Evolutionary conservation across 108 stramenopile species (phyloP), one percentile per base, ranked within the genome.

Genomic region (Licmophora abbreviata): DNA sequence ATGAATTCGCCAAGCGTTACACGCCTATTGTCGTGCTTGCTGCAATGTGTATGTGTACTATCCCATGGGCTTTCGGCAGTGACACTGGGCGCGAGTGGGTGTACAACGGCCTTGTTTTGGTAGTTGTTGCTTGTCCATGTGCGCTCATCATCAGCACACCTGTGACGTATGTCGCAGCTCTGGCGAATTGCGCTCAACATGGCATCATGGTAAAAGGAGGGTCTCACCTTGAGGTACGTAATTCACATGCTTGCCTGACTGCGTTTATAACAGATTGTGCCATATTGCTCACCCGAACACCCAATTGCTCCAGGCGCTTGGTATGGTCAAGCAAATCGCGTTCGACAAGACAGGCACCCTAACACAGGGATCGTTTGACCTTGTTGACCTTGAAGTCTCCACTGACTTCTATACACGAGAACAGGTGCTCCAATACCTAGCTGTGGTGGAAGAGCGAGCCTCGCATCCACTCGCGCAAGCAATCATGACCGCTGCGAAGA

Each of bases 261-360:
- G n/a, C n/a, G n/a, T n/a, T n/a, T n/a, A n/a, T n/a, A n/a, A n/a
- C n/a, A n/a, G n/a, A n/a, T n/a, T n/a, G n/a, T n/a, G n/a, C n/a
- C n/a, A n/a, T n/a, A n/a, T n/a, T n/a, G n/a, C n/a, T n/a, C n/a
- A n/a, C n/a, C n/a, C n/a, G n/a, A n/a, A n/a, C n/a, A n/a, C n/a
- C n/a, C n/a, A n/a, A n/a, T n/a, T n/a, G n/a, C n/a, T n/a, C n/a
- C n/a, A n/a, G 50, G 73, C 66, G 23, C 47, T 92, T 8, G 78
- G 76, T 12, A 28, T 53, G 15, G 70, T 79, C 6, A 76, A 68
- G 26, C 51, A 44, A 14, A 73, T 90, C 21, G 66, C 66, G 12
- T 81, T 83, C 33, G 88, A 91, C 59, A 91, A 91, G 61, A 91
- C 88, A 11, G 88, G 81, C 4, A 91, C 88, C n/a, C 58, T 91